These are phyloP conservation scores for Fraxinus velutina DNA, from an alignment of 305 asterid genomes.

Conservation along the genomic window DNA sequence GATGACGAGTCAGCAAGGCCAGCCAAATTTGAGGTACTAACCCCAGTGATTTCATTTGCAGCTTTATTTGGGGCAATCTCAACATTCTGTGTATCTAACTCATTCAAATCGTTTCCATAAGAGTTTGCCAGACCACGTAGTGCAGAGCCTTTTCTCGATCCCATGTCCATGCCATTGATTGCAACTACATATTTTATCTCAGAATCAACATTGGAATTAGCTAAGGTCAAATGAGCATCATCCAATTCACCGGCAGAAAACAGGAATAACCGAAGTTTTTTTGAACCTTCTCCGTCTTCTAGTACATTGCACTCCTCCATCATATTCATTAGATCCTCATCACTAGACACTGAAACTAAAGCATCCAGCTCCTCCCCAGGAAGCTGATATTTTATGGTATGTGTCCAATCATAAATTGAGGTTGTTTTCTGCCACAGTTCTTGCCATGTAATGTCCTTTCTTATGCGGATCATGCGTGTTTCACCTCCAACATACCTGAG, in stretches of 20 bases:
- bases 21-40: conserved; percentile 28
- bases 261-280: conserved; percentile 62
- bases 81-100: conserved; percentile 41
- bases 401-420: conserved; percentile 47
- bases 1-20: conserved; percentile 35
- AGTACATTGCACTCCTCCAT: conserved; percentile 66
- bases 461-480: conserved; percentile 63
- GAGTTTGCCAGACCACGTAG: conserved; percentile 39
- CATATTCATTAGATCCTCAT: conserved; percentile 78
- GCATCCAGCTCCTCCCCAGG: conserved; percentile 90
- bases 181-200: conserved; percentile 70
- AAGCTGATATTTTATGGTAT: conserved; percentile 65
- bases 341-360: conserved; percentile 65
- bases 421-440: conserved; percentile 53
- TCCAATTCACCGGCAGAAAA: conserved; percentile 61
- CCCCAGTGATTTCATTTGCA: conserved; percentile 37
- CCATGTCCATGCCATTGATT: conserved; percentile 60
- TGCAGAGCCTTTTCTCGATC: conserved; percentile 42
- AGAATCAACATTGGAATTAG: conserved; percentile 50
- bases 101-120: conserved; percentile 50
- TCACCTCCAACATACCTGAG: conserved; percentile 87
- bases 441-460: conserved; percentile 62
- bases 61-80: conserved; percentile 38
- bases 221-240: conserved; percentile 53
- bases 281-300: conserved; percentile 48